Base-by-base conservation (phyloP, 176 grass and related monocot genomes). In the Hsuehochloa calcarea region DNA sequence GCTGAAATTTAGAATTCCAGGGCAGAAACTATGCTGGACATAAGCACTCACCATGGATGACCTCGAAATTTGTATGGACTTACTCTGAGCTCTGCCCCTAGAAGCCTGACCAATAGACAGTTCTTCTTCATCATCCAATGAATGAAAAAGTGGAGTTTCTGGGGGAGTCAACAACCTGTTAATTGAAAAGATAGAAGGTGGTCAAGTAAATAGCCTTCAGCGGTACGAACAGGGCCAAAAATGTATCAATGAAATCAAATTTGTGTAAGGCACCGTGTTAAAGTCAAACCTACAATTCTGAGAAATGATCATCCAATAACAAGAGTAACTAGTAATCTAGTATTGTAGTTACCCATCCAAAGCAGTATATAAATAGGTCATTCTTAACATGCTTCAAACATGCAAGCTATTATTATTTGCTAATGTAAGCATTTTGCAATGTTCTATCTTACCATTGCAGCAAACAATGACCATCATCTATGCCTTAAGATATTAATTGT, bases 91-190 rank as follows among this genome's bases (percentile, higher is more conserved):
- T 80, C 96, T 93, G 10, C 93, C 93, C 90, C 96, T 95, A 61
- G 91, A 75, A 80, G 63, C 52, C 43, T 88, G 89, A 69, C 60
- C 31, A 67, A 82, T 16, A 52, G 68, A 83, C 80, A 86, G 79
- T 37, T 87, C 84, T 62, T 92, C 92, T 64, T 85, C 91, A 26
- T 92, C 86, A 87, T 98, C 96, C 65, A 98, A 90, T 37, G 89
- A 98, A 84, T 78, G 91, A 37, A 98, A 98, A 85, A 98, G 91
- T 52, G 96, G 96, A 70, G 96, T 95, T 45, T 92, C 96, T 66
- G 93, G 96, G 50, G 96, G 96, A 83, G 96, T 95, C 80, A 98
- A 80, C 80, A 98, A 63, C 96, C 96, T 98, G 64, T 77, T 64
- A 85, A 78, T 84, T 84, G 61, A 65, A 75, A 72, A 61, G 65